Conservation (phyloP, 2,329 filamentous ascomycete genomes). For the Cercospora canescens region DNA sequence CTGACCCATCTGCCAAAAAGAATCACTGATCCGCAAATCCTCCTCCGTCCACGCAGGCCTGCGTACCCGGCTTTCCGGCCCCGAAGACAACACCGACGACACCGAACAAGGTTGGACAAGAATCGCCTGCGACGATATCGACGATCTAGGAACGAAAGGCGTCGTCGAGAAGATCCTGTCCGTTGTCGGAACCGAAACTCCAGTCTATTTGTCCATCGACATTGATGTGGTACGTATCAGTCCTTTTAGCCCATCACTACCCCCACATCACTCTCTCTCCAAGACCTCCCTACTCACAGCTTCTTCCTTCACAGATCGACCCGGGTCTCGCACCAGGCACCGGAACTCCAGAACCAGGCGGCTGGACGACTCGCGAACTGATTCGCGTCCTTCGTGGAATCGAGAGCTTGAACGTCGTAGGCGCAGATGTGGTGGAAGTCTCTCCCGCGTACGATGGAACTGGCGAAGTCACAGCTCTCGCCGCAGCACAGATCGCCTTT, state of each 20-base stretch:
- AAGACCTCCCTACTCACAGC: not conserved
- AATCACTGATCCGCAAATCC: slow-evolving; percentile 74
- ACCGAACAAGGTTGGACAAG: slow-evolving; percentile 73
- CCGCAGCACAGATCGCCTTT: slow-evolving; percentile 79
- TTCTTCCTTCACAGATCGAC: slow-evolving; percentile 51
- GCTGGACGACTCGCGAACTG: slow-evolving; percentile 87
- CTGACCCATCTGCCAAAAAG: slow-evolving; percentile 35
- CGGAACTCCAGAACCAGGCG: slow-evolving; percentile 85
- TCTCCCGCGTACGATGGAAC: slow-evolving; percentile 79
- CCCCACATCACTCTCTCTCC: too few relatives aligned
- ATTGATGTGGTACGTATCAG: slow-evolving; percentile 61
- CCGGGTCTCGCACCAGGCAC: slow-evolving; percentile 65
- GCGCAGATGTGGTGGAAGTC: slow-evolving; percentile 88
- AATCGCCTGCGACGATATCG: slow-evolving; percentile 82
- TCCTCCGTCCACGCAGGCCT: slow-evolving; percentile 81
- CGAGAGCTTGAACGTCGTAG: slow-evolving; percentile 77
- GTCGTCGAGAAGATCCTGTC: slow-evolving; percentile 70
- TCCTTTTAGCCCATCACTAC: not conserved
- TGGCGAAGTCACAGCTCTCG: slow-evolving; percentile 79
- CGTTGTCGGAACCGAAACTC: slow-evolving; percentile 70
- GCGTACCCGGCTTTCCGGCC: slow-evolving; percentile 70
- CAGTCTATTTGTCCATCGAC: slow-evolving; percentile 79
- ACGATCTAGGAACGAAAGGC: slow-evolving; percentile 73
- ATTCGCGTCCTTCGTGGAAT: slow-evolving; percentile 80
- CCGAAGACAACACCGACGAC: slow-evolving; percentile 71